Evolutionary conservation across 2,329 filamentous ascomycete genomes (phyloP), one percentile per base, ranked within the genome.

Genomic region (Exserohilum rostratum): DNA sequence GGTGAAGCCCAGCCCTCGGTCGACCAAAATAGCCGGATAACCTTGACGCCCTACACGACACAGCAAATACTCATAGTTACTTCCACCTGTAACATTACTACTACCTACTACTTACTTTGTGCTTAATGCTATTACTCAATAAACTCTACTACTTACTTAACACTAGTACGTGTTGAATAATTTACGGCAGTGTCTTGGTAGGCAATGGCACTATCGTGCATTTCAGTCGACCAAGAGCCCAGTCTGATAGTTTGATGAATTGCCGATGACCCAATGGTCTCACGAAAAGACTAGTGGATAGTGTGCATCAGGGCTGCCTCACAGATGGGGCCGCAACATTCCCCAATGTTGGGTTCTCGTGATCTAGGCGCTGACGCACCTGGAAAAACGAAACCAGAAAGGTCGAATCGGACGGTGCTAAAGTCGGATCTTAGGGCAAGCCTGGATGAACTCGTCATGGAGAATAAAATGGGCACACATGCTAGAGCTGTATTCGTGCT

Each of bases 311-410:
- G 15, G 46, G 46, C 31, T 47, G 22, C 15, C 40, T 51, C 46
- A 52, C 57, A 45, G 47, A 55, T 39, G 44, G 53, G 42, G 39
- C 53, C 33, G 50, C 12, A 31, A 46, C 53, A 18, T 63, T 48
- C 42, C 54, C 46, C 55, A 53, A 61, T 60, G 58, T 46, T 56
- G 48, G 57, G 45, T 43, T 48, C 17, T 51, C 47, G 50, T 43
- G 27, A 46, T 50, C 31, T 53, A 25, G 39, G 53, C 30, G 40
- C 58, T 65, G 64, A 52, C 44, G 29, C 54, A 48, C 45, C 50
- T 45, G 29, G 20, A 51, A 33, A 13, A 25, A 30, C 3, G 11
- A 44, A 25, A 12, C n/a, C 29, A 29, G 50, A 17, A 39, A 52
- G 15, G 31, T 48, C 37, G 42, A 35, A 34, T 15, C 37, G 20